Evolutionary conservation across 2,329 filamentous ascomycete species (phyloP).

Genomic region (Uncinocarpus reesii): DNA sequence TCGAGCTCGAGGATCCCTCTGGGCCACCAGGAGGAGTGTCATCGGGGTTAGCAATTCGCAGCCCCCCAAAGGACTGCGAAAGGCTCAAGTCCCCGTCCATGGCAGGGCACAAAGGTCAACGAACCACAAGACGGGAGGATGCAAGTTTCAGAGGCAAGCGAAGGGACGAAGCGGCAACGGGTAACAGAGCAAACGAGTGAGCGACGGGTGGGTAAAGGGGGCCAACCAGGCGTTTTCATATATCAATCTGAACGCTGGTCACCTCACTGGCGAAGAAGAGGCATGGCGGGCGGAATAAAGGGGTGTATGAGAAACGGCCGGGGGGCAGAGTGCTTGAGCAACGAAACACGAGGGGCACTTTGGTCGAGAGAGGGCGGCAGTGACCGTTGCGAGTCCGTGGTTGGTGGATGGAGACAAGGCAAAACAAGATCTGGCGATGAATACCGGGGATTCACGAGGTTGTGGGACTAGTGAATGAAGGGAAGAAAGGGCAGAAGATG

Average conservation of each 20-base stretch:
- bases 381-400: neutral
- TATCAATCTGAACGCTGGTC: neutral
- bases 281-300: conserved; percentile 2
- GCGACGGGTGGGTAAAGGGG: neutral
- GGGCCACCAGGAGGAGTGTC: conserved; percentile 45
- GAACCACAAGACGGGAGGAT: neutral
- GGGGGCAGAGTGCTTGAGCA: neutral
- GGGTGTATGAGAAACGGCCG: too few relatives aligned
- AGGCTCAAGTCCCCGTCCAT: conserved; percentile 93
- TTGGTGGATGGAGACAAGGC: neutral
- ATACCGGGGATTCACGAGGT: neutral
- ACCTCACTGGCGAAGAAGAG: neutral
- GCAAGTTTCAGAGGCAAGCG: neutral
- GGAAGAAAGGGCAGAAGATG: neutral
- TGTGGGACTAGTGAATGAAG: neutral
- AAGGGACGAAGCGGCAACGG: neutral
- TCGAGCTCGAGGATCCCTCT: conserved; percentile 20
- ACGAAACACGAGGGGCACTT: neutral
- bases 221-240: neutral
- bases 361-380: neutral
- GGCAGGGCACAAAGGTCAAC: neutral
- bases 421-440: neutral
- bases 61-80: conserved; percentile 79
- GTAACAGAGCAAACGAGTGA: neutral
- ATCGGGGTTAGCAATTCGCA: conserved; percentile 95